Evolutionary conservation across 768 basidiomycete genomes (phyloP), one percentile per base, ranked within the genome.

Genomic region (Cyathus striatus): DNA sequence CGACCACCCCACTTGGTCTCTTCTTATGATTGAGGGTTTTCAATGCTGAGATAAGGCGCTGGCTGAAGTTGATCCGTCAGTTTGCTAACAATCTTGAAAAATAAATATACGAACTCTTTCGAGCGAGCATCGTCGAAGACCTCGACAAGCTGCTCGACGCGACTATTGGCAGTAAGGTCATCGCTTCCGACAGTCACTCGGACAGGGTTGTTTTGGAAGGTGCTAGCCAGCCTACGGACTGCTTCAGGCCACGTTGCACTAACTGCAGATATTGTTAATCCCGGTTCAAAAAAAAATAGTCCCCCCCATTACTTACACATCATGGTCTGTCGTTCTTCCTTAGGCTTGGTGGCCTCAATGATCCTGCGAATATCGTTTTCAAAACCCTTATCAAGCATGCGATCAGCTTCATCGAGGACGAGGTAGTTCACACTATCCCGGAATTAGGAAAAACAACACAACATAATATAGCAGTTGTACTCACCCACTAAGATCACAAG

Each of bases 241-340:
- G 88, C 81, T 55, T 95, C 91, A 0, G 96, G 96, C 96, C 96
- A 99, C 6, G 96, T 99, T 6, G 96, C 96, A 40, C 92, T 96
- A 70, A 98, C 91, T 94, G 51, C 38, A 41, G 14, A 23, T 20
- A 23, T 22, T 24, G 39, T 45, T n/a, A n/a, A n/a, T n/a, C n/a
- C n/a, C n/a, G n/a, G n/a, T n/a, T n/a, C n/a, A n/a, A n/a, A n/a
- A n/a, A n/a, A n/a, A n/a, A n/a, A n/a, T n/a, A n/a, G n/a, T n/a
- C n/a, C n/a, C n/a, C n/a, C n/a, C n/a, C n/a, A n/a, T n/a, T n/a
- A 76, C 88, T 51, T 60, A 93, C 90, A 94, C 91, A 94, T 93
- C 75, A 93, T 82, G 5, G 90, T 95, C 66, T 94, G 91, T 36
- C 92, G 76, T 45, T 78, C 74, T n/a, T 70, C 60, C 25, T 75